Conservation (phyloP, 768 basidiomycete species). For the Cystofilobasidium capitatum region DNA sequence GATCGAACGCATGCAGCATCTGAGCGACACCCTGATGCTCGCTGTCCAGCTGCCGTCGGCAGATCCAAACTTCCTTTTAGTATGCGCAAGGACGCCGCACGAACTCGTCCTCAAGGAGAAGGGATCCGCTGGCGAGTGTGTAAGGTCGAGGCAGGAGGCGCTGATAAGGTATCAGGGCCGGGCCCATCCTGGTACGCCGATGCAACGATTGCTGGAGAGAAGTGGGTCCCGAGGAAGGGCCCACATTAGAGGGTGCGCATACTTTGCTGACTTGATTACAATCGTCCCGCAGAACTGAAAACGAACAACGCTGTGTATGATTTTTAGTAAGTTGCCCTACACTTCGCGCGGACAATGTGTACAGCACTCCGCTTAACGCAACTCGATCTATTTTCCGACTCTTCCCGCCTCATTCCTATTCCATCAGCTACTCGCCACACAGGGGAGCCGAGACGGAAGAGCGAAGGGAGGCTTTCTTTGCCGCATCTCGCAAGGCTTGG, state of each 20-base stretch:
- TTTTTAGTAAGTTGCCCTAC: slow-evolving; percentile 33
- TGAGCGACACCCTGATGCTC: slow-evolving; percentile 46
- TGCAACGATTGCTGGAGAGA: slow-evolving; percentile 7
- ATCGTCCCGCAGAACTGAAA: slow-evolving; percentile 18
- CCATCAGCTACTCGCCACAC: slow-evolving; percentile 11
- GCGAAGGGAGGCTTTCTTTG: slow-evolving; percentile 35
- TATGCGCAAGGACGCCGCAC: slow-evolving; percentile 52
- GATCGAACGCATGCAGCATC: slow-evolving; percentile 51
- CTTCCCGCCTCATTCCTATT: too few relatives aligned
- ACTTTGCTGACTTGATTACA: background rate
- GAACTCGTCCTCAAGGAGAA: slow-evolving; percentile 49
- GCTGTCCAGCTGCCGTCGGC: slow-evolving; percentile 56
- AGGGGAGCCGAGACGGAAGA: slow-evolving; percentile 32
- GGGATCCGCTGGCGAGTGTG: slow-evolving; percentile 36
- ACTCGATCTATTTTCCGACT: background rate
- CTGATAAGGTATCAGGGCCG: slow-evolving; percentile 35
- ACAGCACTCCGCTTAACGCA: too few relatives aligned
- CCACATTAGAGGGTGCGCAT: background rate
- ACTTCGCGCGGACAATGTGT: too few relatives aligned
- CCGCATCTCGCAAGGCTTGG: slow-evolving; percentile 37
- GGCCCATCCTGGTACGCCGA: slow-evolving; percentile 4
- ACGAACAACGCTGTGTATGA: slow-evolving; percentile 36
- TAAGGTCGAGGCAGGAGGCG: slow-evolving; percentile 48
- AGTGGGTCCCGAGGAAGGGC: slow-evolving; percentile 1
- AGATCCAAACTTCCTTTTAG: slow-evolving; percentile 53